These are phyloP conservation scores for Tricladium varicosporioides DNA, from an alignment of 2,329 filamentous ascomycete species.

Conservation along the genomic window DNA sequence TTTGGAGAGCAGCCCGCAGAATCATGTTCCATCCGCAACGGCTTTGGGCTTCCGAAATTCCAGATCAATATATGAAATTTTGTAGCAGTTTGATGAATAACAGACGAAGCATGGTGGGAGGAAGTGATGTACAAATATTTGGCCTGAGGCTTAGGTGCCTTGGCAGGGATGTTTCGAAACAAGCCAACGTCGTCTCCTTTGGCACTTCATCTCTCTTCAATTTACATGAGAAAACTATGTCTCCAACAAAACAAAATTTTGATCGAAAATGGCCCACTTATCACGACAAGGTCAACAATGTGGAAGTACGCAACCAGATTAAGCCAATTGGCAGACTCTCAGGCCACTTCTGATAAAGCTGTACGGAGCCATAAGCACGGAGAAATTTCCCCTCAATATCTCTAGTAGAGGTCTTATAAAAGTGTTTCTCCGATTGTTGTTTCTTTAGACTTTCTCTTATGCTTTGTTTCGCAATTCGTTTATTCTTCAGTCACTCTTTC, in stretches of 20 bases:
- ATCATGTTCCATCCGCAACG: conserved; percentile 15
- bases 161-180: conserved; percentile 1
- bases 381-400: conserved; percentile 5
- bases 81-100: neutral
- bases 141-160: conserved; percentile 3
- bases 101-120: neutral
- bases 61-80: neutral
- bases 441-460: neutral
- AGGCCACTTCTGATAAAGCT: neutral
- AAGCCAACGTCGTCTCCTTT: neutral
- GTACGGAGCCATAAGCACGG: neutral
- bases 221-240: neutral
- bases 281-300: neutral
- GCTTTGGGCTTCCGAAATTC: neutral
- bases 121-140: neutral
- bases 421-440: no score
- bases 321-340: neutral
- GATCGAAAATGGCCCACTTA: neutral
- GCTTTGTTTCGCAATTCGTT: neutral
- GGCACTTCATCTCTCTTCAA: conserved; percentile 3
- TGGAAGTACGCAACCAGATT: neutral
- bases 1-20: conserved; percentile 7
- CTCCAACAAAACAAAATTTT: neutral
- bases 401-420: neutral
- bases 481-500: conserved; percentile 7